Evolutionary conservation across 805 yeast species (phyloP), one percentile per base, ranked within the genome.

Genomic region (Cephaloascus fragrans): DNA sequence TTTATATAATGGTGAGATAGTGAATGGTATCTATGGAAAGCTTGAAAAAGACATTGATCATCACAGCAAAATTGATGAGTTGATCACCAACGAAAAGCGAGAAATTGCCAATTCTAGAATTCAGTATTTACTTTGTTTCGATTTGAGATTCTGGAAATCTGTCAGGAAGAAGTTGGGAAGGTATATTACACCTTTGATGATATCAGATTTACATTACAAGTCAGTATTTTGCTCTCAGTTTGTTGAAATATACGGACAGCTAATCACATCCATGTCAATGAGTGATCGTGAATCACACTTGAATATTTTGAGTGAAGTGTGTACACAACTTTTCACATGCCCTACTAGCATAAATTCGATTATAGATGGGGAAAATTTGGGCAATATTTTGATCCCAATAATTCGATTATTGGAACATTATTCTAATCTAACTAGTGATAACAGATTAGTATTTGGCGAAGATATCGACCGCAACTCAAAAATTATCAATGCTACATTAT

Each of bases 121-220:
- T 10, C 88, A 82, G 51, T 67, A 62, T 47, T 48, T 83, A 18
- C 56, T 81, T 29, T 68, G 65, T 42, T 72, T 80, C 41, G 84
- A 83, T 43, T 64, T 74, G 31, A 64, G 93, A 45, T 70, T 71
- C 26, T 65, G 77, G 59, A 77, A 79, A 41, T 46, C 48, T 3
- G 48, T 71, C 5, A 67, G 93, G 50, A 66, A 62, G 34, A 52
- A 53, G 5, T 39, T 83, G 15, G 69, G 73, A 36, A 60, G 66
- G 19, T 51, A 76, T 1, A 45, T 82, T 3, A 60, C 80, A 8
- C 78, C 87, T 1, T 64, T 77, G 0, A 53, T 82, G 19, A 64
- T 83, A 2, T 65, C 79, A 0, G 75, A 77, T 34, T 44, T 66
- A 3, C 50, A 53, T 0, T 65, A 58, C 44, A 80, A 83, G 47